phyloP scores from a whole-genome alignment of 1,284 basidiomycete genomes.

The Earliella scabrosa region DNA sequence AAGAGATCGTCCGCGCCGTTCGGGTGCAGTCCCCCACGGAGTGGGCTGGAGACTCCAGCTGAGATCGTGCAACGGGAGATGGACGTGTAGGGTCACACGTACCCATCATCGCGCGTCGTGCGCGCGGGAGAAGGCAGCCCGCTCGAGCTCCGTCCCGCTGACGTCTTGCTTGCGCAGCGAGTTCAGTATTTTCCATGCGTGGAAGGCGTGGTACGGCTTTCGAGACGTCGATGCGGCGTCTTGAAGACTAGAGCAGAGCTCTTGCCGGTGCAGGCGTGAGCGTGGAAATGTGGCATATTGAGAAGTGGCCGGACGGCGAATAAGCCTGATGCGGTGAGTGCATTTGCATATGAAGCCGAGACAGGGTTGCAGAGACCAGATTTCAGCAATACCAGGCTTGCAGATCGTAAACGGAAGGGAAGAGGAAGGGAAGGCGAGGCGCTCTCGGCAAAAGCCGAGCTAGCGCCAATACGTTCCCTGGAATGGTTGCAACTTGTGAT shows the following conservation, averaged over 20 bases:
- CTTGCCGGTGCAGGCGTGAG: neutral
- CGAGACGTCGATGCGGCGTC: neutral
- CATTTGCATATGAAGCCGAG: neutral
- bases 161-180: neutral
- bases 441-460: no score
- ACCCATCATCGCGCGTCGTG: neutral
- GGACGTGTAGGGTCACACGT: neutral
- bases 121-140: neutral
- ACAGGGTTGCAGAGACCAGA: neutral
- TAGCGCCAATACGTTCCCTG: no score
- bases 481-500: no score
- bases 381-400: neutral
- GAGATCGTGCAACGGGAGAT: neutral
- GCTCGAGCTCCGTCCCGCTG: neutral
- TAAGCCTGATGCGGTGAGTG: neutral
- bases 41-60: neutral
- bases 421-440: neutral
- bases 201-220: neutral
- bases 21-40: neutral
- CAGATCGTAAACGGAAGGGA: neutral
- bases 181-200: neutral
- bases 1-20: neutral
- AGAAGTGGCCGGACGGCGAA: neutral
- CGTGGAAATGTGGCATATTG: neutral
- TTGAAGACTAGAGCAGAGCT: neutral